phyloP scores from a whole-genome alignment of 1,139 yeast genomes.

The Eremothecium coryli region DNA sequence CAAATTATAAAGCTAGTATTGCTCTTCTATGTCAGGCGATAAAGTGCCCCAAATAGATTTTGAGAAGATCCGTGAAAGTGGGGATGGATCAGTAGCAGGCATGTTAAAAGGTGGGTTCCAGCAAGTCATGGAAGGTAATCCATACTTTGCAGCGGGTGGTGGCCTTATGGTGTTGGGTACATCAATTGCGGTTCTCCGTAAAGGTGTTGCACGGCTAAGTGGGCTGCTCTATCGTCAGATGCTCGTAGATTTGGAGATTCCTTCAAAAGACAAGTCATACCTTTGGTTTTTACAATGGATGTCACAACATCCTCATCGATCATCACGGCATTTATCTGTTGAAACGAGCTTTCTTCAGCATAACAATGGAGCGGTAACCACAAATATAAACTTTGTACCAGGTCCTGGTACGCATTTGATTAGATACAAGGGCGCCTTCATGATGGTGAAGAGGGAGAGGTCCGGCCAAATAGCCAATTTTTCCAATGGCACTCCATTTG shows the following conservation, averaged over 20 bases:
- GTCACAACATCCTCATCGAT: constrained; percentile 67
- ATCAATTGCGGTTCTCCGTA: constrained; percentile 67
- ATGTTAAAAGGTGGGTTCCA: constrained; percentile 27
- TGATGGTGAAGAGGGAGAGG: constrained; percentile 82
- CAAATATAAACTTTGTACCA: constrained; percentile 88
- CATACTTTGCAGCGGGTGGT: constrained; percentile 95
- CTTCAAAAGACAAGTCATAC: constrained; percentile 88
- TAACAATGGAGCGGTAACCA: constrained; percentile 83
- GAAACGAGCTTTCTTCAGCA: constrained; percentile 84
- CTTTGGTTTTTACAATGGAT: constrained; percentile 96
- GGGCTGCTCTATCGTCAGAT: constrained; percentile 69
- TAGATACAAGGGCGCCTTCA: constrained; percentile 76
- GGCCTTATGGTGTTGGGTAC: constrained; percentile 94
- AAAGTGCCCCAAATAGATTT: constrained; percentile 10
- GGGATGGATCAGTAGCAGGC: constrained; percentile 13
- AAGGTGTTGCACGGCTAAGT: constrained; percentile 55
- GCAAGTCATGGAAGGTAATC: constrained; percentile 61
- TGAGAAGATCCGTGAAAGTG: constrained; percentile 8
- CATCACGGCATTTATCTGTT: constrained; percentile 79
- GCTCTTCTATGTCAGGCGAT: constrained; percentile 6
- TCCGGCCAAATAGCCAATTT: constrained; percentile 82
- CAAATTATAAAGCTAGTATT: too few relatives aligned
- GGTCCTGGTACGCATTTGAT: constrained; percentile 95
- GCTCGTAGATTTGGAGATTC: constrained; percentile 86
- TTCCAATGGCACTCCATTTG: constrained; percentile 90